A percentile compares a stretch with the other conserved stretches of the same genome.
These are phyloP conservation scores for Alternaria triticina DNA, from an alignment of 2,329 filamentous ascomycete species.

Conservation along the genomic window DNA sequence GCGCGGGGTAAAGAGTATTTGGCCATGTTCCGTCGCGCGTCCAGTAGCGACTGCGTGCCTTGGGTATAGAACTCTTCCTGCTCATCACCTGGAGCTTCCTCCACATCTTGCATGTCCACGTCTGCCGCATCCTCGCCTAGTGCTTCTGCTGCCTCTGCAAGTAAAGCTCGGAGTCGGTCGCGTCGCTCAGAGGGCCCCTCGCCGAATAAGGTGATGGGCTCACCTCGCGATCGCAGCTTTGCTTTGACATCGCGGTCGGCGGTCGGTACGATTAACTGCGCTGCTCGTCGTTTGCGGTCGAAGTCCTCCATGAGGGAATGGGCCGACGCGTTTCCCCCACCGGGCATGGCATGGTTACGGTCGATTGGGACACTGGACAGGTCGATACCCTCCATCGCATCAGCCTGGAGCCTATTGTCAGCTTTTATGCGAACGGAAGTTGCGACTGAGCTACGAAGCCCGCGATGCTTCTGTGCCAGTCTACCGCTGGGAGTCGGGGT, in stretches of 20 bases:
- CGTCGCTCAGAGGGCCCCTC: slow-evolving; percentile 85
- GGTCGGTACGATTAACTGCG: slow-evolving; percentile 89
- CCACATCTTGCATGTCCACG: slow-evolving; percentile 58
- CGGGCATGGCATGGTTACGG: slow-evolving; percentile 82
- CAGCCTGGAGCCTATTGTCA: slow-evolving; percentile 51
- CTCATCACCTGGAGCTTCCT: slow-evolving; percentile 63
- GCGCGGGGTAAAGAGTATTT: slow-evolving; percentile 83
- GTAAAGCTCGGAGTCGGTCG: slow-evolving; percentile 81
- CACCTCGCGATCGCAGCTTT: slow-evolving; percentile 73
- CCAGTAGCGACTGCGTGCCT: slow-evolving; percentile 74
- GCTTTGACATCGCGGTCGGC: slow-evolving; percentile 87
- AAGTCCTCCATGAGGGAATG: slow-evolving; percentile 88
- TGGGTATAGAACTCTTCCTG: slow-evolving; percentile 92
- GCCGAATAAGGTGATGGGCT: slow-evolving; percentile 93
- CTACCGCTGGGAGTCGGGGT: background rate
- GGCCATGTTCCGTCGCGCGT: slow-evolving; percentile 80
- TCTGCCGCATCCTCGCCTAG: slow-evolving; percentile 57
- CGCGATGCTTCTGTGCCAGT: slow-evolving; percentile 30
- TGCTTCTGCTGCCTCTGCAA: slow-evolving; percentile 75
- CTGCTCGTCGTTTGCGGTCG: slow-evolving; percentile 86
- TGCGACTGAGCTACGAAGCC: slow-evolving; percentile 2
- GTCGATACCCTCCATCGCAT: slow-evolving; percentile 64
- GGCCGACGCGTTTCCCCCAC: slow-evolving; percentile 79
- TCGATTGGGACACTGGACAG: slow-evolving; percentile 72
- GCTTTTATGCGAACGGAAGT: slow-evolving; percentile 5